Conservation (phyloP, 2,329 filamentous ascomycete species). For the Shiraia bambusicola region DNA sequence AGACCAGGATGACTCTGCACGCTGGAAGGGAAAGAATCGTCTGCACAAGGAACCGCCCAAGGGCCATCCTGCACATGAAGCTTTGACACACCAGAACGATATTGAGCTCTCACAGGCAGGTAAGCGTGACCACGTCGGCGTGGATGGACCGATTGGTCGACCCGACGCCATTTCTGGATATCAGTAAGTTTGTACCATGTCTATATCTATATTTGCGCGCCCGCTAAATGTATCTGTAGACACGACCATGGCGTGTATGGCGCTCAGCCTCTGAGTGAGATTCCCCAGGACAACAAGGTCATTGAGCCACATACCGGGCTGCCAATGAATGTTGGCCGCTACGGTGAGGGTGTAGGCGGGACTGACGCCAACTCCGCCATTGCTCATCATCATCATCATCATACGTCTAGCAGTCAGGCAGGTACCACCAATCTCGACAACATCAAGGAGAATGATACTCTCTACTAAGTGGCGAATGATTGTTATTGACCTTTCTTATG, state of each 20-base stretch:
- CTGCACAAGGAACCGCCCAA: slow-evolving; percentile 47
- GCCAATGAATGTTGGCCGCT: slow-evolving; percentile 45
- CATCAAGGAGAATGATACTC: slow-evolving; percentile 30
- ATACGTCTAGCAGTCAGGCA: slow-evolving; percentile 3
- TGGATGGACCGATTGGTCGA: slow-evolving; percentile 34
- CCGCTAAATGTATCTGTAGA: slow-evolving; percentile 5
- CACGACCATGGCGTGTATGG: slow-evolving; percentile 23
- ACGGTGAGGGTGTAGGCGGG: slow-evolving; percentile 42
- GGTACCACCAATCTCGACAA: slow-evolving; percentile 24
- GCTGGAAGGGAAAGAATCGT: slow-evolving; percentile 36
- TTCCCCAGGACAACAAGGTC: slow-evolving; percentile 25
- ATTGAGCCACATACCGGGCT: slow-evolving; percentile 45
- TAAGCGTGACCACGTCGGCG: slow-evolving; percentile 32
- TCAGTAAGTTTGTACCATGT: slow-evolving; percentile 23
- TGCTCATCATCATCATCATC: slow-evolving; percentile 30
- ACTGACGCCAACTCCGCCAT: slow-evolving; percentile 40
- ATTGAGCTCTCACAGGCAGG: slow-evolving; percentile 9
- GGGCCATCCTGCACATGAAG: slow-evolving; percentile 36
- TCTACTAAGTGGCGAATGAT: slow-evolving; percentile 17
- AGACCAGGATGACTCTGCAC: slow-evolving; percentile 18
- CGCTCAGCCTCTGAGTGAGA: slow-evolving; percentile 18
- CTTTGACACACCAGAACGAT: slow-evolving; percentile 22
- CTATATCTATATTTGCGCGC: too few relatives aligned
- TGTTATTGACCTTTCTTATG: too few relatives aligned
- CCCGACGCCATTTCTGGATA: slow-evolving; percentile 28